Conservation (phyloP, 176 grass and related monocot genomes). For the Luzula sylvatica region DNA sequence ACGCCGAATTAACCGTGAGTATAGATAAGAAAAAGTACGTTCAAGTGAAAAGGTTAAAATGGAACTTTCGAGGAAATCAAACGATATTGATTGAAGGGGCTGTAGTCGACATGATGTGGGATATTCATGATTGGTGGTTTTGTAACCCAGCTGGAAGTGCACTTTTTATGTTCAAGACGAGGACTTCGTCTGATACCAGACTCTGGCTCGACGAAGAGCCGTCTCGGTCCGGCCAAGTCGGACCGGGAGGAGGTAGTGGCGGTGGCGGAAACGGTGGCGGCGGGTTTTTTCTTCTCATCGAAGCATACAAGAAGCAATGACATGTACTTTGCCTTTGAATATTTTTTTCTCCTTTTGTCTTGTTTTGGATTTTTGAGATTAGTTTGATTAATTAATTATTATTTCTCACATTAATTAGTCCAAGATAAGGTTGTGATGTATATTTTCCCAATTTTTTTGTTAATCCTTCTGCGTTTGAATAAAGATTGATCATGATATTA, state of each 20-base stretch:
- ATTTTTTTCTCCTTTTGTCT: constrained; percentile 6
- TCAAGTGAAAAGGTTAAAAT: constrained; percentile 45
- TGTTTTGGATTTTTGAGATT: constrained; percentile 8
- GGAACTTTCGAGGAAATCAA: constrained; percentile 84
- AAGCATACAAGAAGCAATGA: constrained; percentile 20
- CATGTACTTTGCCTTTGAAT: background rate
- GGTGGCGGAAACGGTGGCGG: constrained; percentile 12
- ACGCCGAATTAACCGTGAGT: constrained; percentile 53
- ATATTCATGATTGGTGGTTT: constrained; percentile 88
- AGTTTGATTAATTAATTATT: constrained; percentile 17
- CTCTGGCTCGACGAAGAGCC: constrained; percentile 79
- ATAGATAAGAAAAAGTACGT: constrained; percentile 60
- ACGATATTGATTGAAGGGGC: constrained; percentile 53
- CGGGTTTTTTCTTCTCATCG: constrained; percentile 4
- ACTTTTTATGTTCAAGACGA: constrained; percentile 84
- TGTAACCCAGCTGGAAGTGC: constrained; percentile 25
- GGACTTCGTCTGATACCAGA: constrained; percentile 25
- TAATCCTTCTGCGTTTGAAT: too few species aligned
- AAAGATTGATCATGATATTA: too few species aligned
- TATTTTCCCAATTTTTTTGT: too few species aligned
- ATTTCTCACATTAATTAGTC: constrained; percentile 3
- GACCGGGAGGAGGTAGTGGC: background rate
- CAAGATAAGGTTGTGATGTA: constrained; percentile 13
- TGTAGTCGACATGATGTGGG: constrained; percentile 86
- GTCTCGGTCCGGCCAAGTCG: constrained; percentile 1